phyloP scores from a whole-genome alignment of 345 rosid species.

The Eucalyptus grandis region DNA sequence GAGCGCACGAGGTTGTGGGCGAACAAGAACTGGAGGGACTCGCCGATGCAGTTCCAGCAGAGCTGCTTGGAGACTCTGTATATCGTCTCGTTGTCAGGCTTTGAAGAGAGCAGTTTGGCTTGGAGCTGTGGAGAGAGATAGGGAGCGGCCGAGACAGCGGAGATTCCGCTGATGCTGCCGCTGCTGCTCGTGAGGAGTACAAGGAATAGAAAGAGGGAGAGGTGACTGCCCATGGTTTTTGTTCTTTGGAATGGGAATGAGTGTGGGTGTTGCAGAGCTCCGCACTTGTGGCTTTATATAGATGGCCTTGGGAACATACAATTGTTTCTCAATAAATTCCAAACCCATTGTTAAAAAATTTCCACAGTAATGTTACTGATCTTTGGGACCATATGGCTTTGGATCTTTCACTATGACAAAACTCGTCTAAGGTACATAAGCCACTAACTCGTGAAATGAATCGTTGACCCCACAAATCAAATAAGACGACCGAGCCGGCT shows the following conservation, averaged over 20 bases:
- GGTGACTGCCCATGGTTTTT: not conserved
- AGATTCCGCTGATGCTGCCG: not conserved
- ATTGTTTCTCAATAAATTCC: too few relatives aligned
- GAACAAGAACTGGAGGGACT: conserved; percentile 56
- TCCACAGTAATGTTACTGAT: too few relatives aligned
- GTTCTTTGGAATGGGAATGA: not conserved
- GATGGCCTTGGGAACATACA: too few relatives aligned
- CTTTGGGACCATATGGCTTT: too few relatives aligned
- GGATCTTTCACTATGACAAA: too few relatives aligned
- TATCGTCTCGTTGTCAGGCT: conserved; percentile 18
- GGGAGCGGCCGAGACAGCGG: not conserved
- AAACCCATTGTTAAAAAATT: too few relatives aligned
- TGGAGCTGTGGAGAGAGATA: not conserved
- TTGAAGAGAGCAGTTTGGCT: not conserved
- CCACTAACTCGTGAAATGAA: too few relatives aligned
- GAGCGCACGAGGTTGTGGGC: conserved; percentile 63
- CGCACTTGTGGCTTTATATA: too few relatives aligned
- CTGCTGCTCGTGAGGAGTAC: not conserved
- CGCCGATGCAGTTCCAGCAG: conserved; percentile 60
- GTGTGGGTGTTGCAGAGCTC: too few relatives aligned
- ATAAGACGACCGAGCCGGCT: too few relatives aligned
- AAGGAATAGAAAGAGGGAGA: not conserved
- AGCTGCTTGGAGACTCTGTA: conserved; percentile 43
- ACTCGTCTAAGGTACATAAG: too few relatives aligned
- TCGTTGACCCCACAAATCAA: too few relatives aligned